A percentile compares a stretch with the other conserved stretches of the same genome.
Evolutionary conservation across 192 early-diverging fungal species (phyloP).

Genomic region (Umbelopsis vinacea): DNA sequence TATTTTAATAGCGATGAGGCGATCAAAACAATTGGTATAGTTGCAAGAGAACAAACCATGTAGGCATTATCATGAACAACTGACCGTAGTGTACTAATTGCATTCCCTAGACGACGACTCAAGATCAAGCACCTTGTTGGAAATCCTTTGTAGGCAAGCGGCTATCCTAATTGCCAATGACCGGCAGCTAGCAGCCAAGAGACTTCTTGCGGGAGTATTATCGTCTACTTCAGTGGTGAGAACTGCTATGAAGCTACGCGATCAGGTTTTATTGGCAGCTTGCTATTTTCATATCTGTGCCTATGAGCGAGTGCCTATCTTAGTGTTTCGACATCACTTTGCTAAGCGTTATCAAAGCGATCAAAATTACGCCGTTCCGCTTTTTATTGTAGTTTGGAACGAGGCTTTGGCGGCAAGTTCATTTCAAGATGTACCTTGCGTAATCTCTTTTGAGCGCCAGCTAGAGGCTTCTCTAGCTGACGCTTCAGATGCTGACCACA

Average conservation of each 20-base stretch:
- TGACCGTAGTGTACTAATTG: background rate
- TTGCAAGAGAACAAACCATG: background rate
- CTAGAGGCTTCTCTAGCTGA: background rate
- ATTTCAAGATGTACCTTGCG: conserved; percentile 3
- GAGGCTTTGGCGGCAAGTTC: conserved; percentile 11
- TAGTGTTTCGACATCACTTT: conserved; percentile 4
- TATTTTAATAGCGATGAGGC: background rate
- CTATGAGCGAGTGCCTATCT: conserved; percentile 6
- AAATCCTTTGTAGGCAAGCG: conserved; percentile 10
- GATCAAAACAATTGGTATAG: conserved; percentile 10
- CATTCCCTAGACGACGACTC: background rate
- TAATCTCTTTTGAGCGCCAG: conserved; percentile 10
- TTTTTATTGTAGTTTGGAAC: conserved; percentile 11
- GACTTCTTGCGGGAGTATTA: conserved; percentile 13
- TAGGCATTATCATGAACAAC: background rate
- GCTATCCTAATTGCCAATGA: conserved; percentile 7
- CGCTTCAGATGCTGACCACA: conserved; percentile 3
- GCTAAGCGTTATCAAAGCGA: background rate
- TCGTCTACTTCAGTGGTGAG: conserved; percentile 18
- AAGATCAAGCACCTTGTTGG: conserved; percentile 5
- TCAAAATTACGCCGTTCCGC: background rate
- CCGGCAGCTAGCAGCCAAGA: background rate
- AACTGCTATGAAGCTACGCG: background rate
- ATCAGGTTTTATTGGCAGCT: conserved; percentile 18
- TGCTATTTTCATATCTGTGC: conserved; percentile 19